These are phyloP conservation scores for Penicillium hesseltinei DNA, from an alignment of 2,329 filamentous ascomycete species.

Conservation along the genomic window DNA sequence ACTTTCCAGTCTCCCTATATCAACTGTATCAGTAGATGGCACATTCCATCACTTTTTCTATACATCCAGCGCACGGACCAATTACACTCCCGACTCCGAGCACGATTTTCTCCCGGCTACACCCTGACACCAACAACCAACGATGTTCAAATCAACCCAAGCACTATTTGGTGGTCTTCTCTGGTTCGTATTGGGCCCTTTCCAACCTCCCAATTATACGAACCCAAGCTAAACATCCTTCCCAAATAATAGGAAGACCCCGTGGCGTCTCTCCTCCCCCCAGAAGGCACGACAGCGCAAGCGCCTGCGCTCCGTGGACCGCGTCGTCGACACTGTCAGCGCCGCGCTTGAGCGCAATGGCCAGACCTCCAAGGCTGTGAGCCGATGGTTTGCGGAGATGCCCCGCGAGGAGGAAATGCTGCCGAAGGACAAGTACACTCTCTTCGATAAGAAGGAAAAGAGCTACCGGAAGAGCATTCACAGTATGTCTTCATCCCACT, in stretches of 20 bases:
- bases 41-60: background rate
- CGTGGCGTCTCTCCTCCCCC: constrained; percentile 88
- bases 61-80: constrained; percentile 21
- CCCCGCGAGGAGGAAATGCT: constrained; percentile 94
- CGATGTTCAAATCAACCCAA: constrained; percentile 81
- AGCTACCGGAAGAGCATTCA: constrained; percentile 95
- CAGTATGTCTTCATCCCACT: constrained; percentile 62
- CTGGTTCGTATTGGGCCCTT: constrained; percentile 56
- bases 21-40: background rate
- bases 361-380: constrained; percentile 70
- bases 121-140: constrained; percentile 29
- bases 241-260: constrained; percentile 71
- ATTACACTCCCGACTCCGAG: constrained; percentile 22
- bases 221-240: constrained; percentile 18
- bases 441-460: constrained; percentile 96
- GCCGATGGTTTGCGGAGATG: constrained; percentile 95
- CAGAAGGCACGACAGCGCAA: constrained; percentile 86
- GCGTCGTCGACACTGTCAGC: constrained; percentile 79
- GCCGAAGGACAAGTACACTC: constrained; percentile 93
- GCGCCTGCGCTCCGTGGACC: constrained; percentile 80
- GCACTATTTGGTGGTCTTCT: constrained; percentile 76
- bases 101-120: constrained; percentile 24
- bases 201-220: background rate
- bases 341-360: constrained; percentile 70
- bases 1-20: background rate